Evolutionary conservation across 371 early-diverging fungal species (phyloP).

Genomic region (Mortierella sp.): DNA sequence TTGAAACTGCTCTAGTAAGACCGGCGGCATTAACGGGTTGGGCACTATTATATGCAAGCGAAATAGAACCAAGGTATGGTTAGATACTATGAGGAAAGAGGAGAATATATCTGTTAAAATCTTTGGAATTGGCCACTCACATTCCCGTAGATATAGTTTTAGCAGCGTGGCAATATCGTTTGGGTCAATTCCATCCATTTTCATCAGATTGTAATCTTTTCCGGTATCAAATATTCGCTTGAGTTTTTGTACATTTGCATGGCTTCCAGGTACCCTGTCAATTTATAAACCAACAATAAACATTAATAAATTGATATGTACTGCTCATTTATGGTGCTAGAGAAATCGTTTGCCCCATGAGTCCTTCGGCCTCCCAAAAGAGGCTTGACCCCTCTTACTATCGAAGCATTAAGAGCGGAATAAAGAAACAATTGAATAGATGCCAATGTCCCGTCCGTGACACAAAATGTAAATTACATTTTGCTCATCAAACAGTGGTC

Average conservation of each 20-base stretch:
- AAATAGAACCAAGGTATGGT: neutral
- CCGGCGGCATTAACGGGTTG: constrained; percentile 31
- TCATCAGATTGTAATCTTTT: constrained; percentile 40
- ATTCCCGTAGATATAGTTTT: constrained; percentile 53
- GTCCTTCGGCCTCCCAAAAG: too few relatives aligned
- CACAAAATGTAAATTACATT: constrained; percentile 33
- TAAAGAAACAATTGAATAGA: neutral
- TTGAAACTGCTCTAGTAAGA: constrained; percentile 44
- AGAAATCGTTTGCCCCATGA: neutral
- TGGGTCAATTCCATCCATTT: constrained; percentile 42
- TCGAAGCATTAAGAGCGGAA: neutral
- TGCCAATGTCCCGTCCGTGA: neutral
- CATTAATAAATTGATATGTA: neutral
- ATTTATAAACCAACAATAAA: neutral
- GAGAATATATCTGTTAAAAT: constrained; percentile 3
- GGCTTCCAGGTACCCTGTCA: constrained; percentile 51
- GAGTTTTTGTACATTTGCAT: constrained; percentile 52
- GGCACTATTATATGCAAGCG: constrained; percentile 25
- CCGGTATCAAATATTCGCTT: constrained; percentile 54
- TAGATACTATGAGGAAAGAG: neutral
- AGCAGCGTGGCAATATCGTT: constrained; percentile 56
- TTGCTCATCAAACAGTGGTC: neutral
- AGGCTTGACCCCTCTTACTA: neutral
- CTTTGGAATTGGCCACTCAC: constrained; percentile 25
- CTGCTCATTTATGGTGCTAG: too few relatives aligned